These are phyloP conservation scores for Coccomyxa sp. DNA, from an alignment of 139 green algal species.

Conservation along the genomic window DNA sequence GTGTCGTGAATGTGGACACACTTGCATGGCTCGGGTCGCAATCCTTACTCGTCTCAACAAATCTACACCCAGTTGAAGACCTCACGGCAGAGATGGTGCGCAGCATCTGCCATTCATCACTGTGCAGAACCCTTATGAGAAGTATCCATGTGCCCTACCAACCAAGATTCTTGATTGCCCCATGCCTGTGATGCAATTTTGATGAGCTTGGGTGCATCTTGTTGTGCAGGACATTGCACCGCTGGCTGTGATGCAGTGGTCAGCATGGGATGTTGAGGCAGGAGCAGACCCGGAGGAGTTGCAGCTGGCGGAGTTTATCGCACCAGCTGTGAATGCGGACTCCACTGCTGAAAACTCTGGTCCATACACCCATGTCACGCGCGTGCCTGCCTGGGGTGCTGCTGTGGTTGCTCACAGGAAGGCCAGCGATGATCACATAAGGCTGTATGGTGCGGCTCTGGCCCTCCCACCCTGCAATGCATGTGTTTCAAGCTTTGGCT, in stretches of 20 bases:
- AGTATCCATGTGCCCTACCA: no score
- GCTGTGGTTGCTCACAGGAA: constrained; percentile 41
- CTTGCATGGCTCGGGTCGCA: no score
- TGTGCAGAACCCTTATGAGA: no score
- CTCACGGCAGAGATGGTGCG: no score
- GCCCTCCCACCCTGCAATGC: background rate
- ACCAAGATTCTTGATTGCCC: no score
- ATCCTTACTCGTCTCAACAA: no score
- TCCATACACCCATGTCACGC: constrained; percentile 19
- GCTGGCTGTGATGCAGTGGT: constrained; percentile 24
- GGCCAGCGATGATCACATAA: constrained; percentile 53
- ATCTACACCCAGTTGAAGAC: no score
- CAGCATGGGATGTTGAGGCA: background rate
- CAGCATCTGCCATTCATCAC: no score
- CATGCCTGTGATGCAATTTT: no score
- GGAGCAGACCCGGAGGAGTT: background rate
- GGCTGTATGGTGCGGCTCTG: constrained; percentile 12
- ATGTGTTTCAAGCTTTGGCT: background rate
- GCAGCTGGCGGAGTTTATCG: constrained; percentile 9
- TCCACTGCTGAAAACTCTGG: background rate
- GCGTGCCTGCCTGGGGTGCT: constrained; percentile 30
- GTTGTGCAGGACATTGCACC: no score
- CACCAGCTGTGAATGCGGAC: background rate
- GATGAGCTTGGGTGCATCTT: no score
- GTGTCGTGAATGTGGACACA: no score